Evolutionary conservation across 257 asterid genomes (phyloP).

Genomic region (Anisodus tanguticus): DNA sequence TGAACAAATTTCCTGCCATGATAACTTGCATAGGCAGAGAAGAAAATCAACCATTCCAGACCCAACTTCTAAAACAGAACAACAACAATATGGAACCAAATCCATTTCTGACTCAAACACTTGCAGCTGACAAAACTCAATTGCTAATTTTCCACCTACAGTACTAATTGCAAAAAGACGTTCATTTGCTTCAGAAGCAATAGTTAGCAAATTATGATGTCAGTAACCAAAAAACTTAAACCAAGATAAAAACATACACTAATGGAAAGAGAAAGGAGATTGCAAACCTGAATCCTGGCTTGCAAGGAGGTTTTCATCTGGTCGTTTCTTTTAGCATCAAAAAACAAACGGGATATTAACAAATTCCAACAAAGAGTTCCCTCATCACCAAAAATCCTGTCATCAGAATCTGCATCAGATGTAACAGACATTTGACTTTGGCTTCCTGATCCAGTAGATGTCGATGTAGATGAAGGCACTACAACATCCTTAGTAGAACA

Average conservation of each 20-base stretch:
- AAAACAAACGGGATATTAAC: constrained; percentile 77
- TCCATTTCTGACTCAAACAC: constrained; percentile 16
- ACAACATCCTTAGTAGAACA: constrained; percentile 47
- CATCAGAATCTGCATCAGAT: constrained; percentile 61
- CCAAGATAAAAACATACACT: background rate
- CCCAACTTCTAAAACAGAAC: constrained; percentile 10
- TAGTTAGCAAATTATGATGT: background rate
- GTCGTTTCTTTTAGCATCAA: constrained; percentile 75
- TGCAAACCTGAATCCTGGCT: constrained; percentile 72
- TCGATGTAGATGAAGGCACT: constrained; percentile 48
- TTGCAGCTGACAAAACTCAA: constrained; percentile 20
- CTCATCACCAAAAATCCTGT: constrained; percentile 59
- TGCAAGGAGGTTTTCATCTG: constrained; percentile 58
- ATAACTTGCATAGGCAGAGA: background rate
- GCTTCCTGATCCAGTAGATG: constrained; percentile 48
- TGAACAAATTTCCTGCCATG: background rate
- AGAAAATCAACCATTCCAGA: constrained; percentile 14
- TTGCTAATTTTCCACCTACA: background rate
- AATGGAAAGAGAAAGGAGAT: constrained; percentile 39
- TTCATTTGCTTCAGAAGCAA: constrained; percentile 20
- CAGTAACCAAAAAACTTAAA: constrained; percentile 6
- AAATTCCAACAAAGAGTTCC: constrained; percentile 84
- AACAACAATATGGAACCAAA: background rate
- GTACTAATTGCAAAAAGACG: background rate
- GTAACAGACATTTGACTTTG: constrained; percentile 50